Evolutionary conservation across 1,284 basidiomycete genomes (phyloP), one percentile per base, ranked within the genome.

Genomic region (Entoloma clypeatum): DNA sequence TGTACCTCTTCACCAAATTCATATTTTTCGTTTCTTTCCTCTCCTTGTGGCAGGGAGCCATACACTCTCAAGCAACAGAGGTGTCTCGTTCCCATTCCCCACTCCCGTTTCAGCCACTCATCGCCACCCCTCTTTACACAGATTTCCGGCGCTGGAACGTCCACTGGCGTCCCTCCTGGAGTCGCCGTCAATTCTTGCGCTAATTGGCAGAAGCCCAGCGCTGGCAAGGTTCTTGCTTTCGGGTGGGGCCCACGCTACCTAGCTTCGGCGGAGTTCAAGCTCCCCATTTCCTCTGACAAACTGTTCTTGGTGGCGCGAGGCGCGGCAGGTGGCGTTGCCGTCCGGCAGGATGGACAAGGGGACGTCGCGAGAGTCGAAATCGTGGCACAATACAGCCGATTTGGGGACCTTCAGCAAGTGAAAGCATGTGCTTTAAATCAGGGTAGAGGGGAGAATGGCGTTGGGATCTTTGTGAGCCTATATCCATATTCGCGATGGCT

Each of bases 381-480:
- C 24, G 48, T 49, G 19, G 62, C 63, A 1, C 52, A 52, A 14
- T 72, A 68, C 43, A 21, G 39, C n/a, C 18, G 51, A 6, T 45
- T 55, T 26, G 35, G 52, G 7, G 48, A 45, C 6, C 49, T 69
- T 14, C 51, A 62, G n/a, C 47, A 25, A n/a, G 57, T 62, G 24
- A 45, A 59, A n/a, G 61, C 73, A 24, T 74, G 71, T 43, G 49
- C 43, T 9, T 40, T 65, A 10, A 49, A 52, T 29, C 52, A 56
- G 14, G 45, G 38, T 0, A 60, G 61, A 1, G 56, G 48, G 2
- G 58, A 63, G 37, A 40, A 62, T 36, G 72, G 70, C 17, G 49
- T 74, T 35, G 68, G 69, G 8, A 62, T 74, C 25, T 67, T 72
- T 23, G 72, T 70, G 44, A 44, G 69, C 59, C 9, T 13, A 18